Conservation (phyloP, 257 asterid genomes). For the Lithospermum erythrorhizon region DNA sequence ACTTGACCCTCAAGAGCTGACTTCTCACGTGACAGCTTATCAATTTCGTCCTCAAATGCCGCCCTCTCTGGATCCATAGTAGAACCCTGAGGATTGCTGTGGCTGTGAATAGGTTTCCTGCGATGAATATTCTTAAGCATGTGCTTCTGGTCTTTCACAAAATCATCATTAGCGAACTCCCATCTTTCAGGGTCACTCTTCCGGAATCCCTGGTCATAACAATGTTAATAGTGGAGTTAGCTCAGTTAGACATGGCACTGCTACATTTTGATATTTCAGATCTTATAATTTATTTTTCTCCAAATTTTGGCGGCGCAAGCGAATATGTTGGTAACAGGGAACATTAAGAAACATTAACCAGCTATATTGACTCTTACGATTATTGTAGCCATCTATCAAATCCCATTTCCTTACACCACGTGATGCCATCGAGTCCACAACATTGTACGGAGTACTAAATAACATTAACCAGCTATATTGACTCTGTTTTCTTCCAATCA, state of each 20-base stretch:
- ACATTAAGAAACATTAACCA: too few species aligned
- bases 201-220: conserved; percentile 61
- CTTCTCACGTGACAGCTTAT: conserved; percentile 69
- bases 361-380: too few species aligned
- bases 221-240: background rate
- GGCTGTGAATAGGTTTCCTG: conserved; percentile 95
- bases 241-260: background rate
- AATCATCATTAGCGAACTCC: conserved; percentile 90
- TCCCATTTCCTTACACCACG: too few species aligned
- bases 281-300: background rate
- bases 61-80: conserved; percentile 65
- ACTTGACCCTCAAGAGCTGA: conserved; percentile 46
- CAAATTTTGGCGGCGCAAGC: too few species aligned
- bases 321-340: too few species aligned
- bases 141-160: conserved; percentile 79
- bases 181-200: conserved; percentile 94
- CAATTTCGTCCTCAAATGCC: conserved; percentile 78
- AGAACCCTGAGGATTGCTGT: conserved; percentile 74
- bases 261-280: background rate
- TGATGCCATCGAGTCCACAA: background rate
- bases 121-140: conserved; percentile 83
- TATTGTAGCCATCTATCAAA: too few species aligned
- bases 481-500: background rate
- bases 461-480: too few species aligned
- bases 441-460: too few species aligned